Evolutionary conservation across 2,329 filamentous ascomycete genomes (phyloP).

Genomic region (Plenodomus tracheiphilus): DNA sequence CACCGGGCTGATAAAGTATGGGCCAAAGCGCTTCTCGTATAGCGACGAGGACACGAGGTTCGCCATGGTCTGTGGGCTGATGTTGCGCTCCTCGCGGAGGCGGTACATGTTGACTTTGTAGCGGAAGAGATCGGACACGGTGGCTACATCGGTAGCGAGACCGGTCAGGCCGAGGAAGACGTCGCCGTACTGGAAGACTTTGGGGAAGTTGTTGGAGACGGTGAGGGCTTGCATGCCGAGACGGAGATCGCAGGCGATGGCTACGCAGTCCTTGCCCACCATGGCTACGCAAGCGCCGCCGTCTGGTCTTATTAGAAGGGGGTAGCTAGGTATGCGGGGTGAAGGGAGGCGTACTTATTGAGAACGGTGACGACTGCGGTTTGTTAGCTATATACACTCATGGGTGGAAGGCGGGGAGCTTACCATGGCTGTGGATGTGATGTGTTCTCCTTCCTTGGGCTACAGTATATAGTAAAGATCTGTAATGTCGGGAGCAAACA

Average conservation of each 20-base stretch:
- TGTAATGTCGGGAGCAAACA: neutral
- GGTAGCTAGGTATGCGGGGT: conserved; percentile 4
- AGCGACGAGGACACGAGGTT: conserved; percentile 85
- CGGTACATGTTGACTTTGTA: conserved; percentile 99
- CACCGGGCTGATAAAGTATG: conserved; percentile 94
- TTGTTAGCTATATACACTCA: conserved; percentile 35
- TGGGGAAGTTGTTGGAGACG: conserved; percentile 99
- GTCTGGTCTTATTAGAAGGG: conserved; percentile 51
- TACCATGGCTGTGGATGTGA: conserved; percentile 43
- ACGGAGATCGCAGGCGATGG: conserved; percentile 97
- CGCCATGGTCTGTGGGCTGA: conserved; percentile 91
- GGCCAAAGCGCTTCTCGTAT: conserved; percentile 95
- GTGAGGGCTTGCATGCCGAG: conserved; percentile 96
- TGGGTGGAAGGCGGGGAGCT: conserved; percentile 20
- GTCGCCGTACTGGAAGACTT: conserved; percentile 97
- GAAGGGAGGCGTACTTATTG: conserved; percentile 71
- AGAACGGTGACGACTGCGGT: conserved; percentile 81
- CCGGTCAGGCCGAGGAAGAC: conserved; percentile 95
- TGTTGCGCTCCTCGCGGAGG: conserved; percentile 94
- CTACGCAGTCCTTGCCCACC: conserved; percentile 99
- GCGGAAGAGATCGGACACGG: conserved; percentile 94
- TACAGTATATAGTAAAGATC: neutral
- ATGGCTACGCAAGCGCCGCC: conserved; percentile 97
- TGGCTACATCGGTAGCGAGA: conserved; percentile 92
- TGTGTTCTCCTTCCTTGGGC: conserved; percentile 2